phyloP scores from a whole-genome alignment of 805 yeast species.

The Wickerhamomyces canadensis region DNA sequence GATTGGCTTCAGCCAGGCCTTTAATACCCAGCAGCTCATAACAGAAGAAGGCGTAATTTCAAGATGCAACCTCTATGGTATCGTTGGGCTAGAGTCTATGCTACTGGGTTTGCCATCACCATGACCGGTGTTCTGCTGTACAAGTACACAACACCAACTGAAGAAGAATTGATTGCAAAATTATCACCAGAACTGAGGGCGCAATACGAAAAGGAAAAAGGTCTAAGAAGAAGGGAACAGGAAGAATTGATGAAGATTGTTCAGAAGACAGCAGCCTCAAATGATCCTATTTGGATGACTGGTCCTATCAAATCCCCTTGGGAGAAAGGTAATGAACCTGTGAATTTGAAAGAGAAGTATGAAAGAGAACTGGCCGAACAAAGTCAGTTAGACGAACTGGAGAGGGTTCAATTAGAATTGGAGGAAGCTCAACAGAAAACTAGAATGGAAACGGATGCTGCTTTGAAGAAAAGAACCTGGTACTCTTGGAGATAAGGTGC shows the following conservation, averaged over 20 bases:
- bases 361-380: constrained; percentile 43
- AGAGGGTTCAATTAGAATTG: constrained; percentile 33
- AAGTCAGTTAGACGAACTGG: constrained; percentile 37
- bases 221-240: constrained; percentile 62
- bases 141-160: constrained; percentile 79
- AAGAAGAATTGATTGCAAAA: constrained; percentile 65
- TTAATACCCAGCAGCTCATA: no score
- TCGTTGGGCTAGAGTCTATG: constrained; percentile 53
- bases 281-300: constrained; percentile 81
- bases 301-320: constrained; percentile 68
- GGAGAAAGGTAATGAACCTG: constrained; percentile 34
- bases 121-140: constrained; percentile 67
- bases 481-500: constrained; percentile 24
- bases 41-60: constrained; percentile 8
- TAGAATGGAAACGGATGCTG: constrained; percentile 26
- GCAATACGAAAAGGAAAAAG: constrained; percentile 62
- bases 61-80: constrained; percentile 40
- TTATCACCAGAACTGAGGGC: constrained; percentile 81
- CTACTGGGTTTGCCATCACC: constrained; percentile 60
- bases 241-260: constrained; percentile 64
- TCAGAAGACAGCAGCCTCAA: constrained; percentile 53
- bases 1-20: not conserved
- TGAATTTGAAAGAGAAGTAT: constrained; percentile 39
- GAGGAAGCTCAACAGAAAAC: constrained; percentile 27
- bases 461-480: constrained; percentile 28